Evolutionary conservation across 371 early-diverging fungal species (phyloP), one percentile per base, ranked within the genome.

Genomic region (Funneliformis caledonium): DNA sequence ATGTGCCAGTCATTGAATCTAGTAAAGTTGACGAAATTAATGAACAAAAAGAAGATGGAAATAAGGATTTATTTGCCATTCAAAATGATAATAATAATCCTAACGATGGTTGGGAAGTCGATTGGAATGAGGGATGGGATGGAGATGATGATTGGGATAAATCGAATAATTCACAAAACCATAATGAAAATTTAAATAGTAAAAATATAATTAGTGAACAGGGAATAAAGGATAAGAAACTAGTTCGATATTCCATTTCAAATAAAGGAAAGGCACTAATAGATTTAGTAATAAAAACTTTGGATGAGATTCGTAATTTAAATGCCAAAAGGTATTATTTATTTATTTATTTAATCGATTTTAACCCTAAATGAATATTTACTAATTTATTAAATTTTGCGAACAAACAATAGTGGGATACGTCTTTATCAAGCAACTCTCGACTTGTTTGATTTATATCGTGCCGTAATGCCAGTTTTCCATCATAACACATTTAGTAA

Each of bases 21-120:
- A 22, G 8, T 74, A 69, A 22, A 16, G 56, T 9, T 26, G 4
- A 2, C 8, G 43, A 76, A 48, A 47, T 62, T 52, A 65, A n/a
- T 65, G 6, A 68, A 67, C 31, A 31, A 48, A 37, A 47, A 52
- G n/a, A 69, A 47, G n/a, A 3, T 26, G 48, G n/a, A 33, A 50
- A 60, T 2, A 33, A 75, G 16, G 48, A 56, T 60, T 22, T 37
- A 60, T 43, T 43, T 61, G 43, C 70, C 7, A 73, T 59, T 14
- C 33, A 59, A n/a, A 62, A 43, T 43, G 16, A 45, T 19, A 43
- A 72, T 50, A 43, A 59, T 76, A 42, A 45, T n/a, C 14, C 60
- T 22, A 64, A 22, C 22, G 80, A 70, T 45, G 80, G 80, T n/a
- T 79, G 80, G 80, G 80, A 79, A 45, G 64, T 79, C 12, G 80